These are phyloP conservation scores for Pelargonium australe DNA, from an alignment of 441 rosid genomes.

Conservation along the genomic window DNA sequence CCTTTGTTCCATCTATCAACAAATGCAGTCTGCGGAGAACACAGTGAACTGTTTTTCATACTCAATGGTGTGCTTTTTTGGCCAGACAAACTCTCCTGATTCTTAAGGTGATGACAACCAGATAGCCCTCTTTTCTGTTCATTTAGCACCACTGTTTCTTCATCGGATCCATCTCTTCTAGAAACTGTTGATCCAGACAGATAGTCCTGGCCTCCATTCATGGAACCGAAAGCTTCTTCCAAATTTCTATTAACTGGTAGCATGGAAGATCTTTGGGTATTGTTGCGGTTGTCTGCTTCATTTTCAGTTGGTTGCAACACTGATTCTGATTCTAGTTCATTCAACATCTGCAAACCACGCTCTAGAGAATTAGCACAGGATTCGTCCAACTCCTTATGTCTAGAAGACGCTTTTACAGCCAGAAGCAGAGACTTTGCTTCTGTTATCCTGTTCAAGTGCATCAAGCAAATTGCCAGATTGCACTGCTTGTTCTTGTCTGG, in stretches of 20 bases:
- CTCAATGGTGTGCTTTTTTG: slow-evolving; percentile 16
- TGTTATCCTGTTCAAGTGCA: slow-evolving; percentile 51
- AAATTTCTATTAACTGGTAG: slow-evolving; percentile 7
- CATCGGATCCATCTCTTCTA: no score
- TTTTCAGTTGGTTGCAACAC: slow-evolving; percentile 7
- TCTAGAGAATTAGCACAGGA: slow-evolving; percentile 58
- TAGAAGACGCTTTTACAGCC: slow-evolving; percentile 38
- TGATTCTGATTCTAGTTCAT: slow-evolving; percentile 32
- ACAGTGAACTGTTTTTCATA: background rate
- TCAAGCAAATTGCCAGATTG: slow-evolving; percentile 74
- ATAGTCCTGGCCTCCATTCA: no score
- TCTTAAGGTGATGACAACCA: background rate
- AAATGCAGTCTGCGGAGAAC: slow-evolving; percentile 1
- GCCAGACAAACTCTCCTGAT: slow-evolving; percentile 14
- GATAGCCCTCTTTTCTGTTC: slow-evolving; percentile 9
- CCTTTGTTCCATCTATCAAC: slow-evolving; percentile 22
- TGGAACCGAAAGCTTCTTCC: slow-evolving; percentile 8
- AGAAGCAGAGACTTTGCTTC: slow-evolving; percentile 68
- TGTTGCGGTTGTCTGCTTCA: slow-evolving; percentile 4
- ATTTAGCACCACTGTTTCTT: no score
- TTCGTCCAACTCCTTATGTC: slow-evolving; percentile 44
- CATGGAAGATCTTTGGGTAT: slow-evolving; percentile 10
- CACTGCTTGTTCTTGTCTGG: slow-evolving; percentile 65
- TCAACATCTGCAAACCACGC: slow-evolving; percentile 55
- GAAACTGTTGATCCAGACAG: no score